Evolutionary conservation across 805 yeast genomes (phyloP).

Genomic region (Candida sphagnicola): DNA sequence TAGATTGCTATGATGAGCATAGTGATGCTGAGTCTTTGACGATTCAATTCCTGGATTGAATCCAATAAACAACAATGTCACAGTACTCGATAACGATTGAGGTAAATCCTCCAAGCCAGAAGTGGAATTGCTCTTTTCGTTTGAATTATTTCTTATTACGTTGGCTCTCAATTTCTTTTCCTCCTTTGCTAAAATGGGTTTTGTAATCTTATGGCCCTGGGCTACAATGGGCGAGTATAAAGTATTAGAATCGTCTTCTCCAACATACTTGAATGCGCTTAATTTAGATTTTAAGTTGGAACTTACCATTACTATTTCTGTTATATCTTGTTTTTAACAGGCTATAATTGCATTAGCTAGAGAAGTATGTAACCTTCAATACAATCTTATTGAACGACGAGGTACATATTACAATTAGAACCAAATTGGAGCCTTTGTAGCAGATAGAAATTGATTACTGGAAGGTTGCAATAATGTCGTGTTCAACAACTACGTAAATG

Average conservation of each 20-base stretch:
- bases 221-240: no score
- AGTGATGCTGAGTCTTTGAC: constrained; percentile 59
- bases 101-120: constrained; percentile 20
- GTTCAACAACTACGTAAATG: neutral
- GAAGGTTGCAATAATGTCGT: neutral
- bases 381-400: no score
- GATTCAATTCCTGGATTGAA: constrained; percentile 70
- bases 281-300: neutral
- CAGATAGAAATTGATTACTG: no score
- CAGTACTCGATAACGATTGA: constrained; percentile 25
- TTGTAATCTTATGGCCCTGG: neutral
- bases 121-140: neutral
- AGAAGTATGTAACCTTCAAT: no score
- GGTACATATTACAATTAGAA: no score
- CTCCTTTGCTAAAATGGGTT: neutral
- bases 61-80: constrained; percentile 56
- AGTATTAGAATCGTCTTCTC: no score
- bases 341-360: no score
- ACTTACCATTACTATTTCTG: neutral
- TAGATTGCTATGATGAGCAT: constrained; percentile 64
- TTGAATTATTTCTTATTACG: constrained; percentile 3
- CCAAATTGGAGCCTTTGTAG: no score
- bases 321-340: no score
- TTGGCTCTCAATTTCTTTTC: constrained; percentile 4
- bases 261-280: no score